Conservation (phyloP, 106 monocot species). For the Iris macrosiphon region DNA sequence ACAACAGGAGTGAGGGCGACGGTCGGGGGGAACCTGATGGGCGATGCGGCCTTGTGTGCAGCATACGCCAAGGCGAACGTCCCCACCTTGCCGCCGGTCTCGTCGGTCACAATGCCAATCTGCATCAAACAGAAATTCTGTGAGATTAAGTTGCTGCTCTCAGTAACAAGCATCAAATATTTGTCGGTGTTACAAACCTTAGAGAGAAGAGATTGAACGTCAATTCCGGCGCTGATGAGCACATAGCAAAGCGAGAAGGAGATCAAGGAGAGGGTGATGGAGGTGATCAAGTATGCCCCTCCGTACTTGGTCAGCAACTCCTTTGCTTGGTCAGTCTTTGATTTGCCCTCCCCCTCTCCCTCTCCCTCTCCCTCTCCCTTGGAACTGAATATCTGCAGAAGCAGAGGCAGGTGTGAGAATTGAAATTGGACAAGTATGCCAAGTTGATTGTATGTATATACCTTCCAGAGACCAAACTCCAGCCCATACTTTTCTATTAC, state of each 20-base stretch:
- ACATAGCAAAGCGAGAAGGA: constrained; percentile 86
- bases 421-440: neutral
- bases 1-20: constrained; percentile 89
- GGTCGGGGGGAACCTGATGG: constrained; percentile 93
- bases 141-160: too few species aligned
- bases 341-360: constrained; percentile 39
- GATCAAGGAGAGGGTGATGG: constrained; percentile 83
- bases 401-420: neutral
- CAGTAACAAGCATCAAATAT: neutral
- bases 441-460: neutral
- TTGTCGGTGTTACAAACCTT: constrained; percentile 31
- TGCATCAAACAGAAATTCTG: constrained; percentile 10
- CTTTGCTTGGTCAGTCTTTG: constrained; percentile 79
- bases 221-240: constrained; percentile 72
- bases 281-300: constrained; percentile 92
- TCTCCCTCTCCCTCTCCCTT: constrained; percentile 23
- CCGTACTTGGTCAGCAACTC: constrained; percentile 88
- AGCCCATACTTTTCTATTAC: constrained; percentile 78
- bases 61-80: constrained; percentile 89
- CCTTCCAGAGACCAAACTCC: constrained; percentile 95
- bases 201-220: constrained; percentile 63
- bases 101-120: constrained; percentile 68
- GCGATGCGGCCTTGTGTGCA: constrained; percentile 91
- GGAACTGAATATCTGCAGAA: constrained; percentile 69
- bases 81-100: constrained; percentile 81